A percentile compares a stretch with the other conserved stretches of the same genome.
phyloP scores from a whole-genome alignment of 2,329 filamentous ascomycete species.

The Epichloe scottii region DNA sequence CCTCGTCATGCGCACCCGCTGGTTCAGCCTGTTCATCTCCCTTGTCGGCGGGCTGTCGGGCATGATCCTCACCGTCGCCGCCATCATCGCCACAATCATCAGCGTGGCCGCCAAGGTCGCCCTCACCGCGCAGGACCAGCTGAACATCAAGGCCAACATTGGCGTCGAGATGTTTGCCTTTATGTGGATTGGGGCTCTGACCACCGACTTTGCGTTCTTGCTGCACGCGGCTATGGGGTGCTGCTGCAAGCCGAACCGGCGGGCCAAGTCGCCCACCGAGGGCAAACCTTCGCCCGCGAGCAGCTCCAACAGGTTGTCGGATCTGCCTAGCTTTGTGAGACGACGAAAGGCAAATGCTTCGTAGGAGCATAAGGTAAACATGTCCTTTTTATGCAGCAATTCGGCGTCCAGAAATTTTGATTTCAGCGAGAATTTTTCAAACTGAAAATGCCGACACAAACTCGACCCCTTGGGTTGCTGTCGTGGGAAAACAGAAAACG shows the following conservation, averaged over 20 bases:
- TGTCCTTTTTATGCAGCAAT: no score
- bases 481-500: no score
- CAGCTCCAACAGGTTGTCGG: constrained; percentile 9
- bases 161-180: constrained; percentile 70
- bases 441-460: no score
- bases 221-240: constrained; percentile 69
- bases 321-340: constrained; percentile 18
- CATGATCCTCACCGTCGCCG: constrained; percentile 55
- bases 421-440: no score
- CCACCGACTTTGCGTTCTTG: constrained; percentile 55
- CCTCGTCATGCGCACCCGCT: constrained; percentile 41
- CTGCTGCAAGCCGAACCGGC: constrained; percentile 41
- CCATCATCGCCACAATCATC: constrained; percentile 70
- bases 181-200: constrained; percentile 71
- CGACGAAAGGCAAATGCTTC: constrained; percentile 13
- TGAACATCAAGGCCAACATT: constrained; percentile 64
- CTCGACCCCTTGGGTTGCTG: no score
- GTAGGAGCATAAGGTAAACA: neutral
- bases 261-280: neutral
- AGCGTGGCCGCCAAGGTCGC: constrained; percentile 71
- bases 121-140: constrained; percentile 53
- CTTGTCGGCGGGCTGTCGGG: constrained; percentile 56
- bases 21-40: constrained; percentile 55
- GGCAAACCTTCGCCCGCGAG: constrained; percentile 1
- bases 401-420: no score